Evolutionary conservation across 768 basidiomycete species (phyloP).

Genomic region (Mycena kentingensis): DNA sequence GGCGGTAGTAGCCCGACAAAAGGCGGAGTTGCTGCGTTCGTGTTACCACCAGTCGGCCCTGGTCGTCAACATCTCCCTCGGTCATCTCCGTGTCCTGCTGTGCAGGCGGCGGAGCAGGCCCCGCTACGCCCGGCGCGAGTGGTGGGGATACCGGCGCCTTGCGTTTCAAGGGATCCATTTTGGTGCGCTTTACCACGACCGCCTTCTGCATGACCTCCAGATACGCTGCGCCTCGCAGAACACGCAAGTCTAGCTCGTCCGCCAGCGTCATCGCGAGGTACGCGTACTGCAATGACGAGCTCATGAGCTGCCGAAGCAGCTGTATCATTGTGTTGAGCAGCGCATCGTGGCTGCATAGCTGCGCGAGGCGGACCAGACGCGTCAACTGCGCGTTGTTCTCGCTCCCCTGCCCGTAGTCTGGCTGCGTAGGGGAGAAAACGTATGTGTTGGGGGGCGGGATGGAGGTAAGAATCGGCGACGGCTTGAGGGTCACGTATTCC

Average conservation of each 20-base stretch:
- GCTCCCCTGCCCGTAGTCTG: constrained; percentile 19
- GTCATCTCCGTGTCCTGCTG: constrained; percentile 4
- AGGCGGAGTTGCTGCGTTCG: constrained; percentile 64
- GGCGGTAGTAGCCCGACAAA: constrained; percentile 69
- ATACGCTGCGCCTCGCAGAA: constrained; percentile 66
- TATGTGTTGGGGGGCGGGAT: constrained; percentile 41
- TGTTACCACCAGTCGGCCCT: constrained; percentile 54
- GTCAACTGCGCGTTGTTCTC: constrained; percentile 52
- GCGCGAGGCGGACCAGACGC: constrained; percentile 66
- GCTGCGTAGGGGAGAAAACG: constrained; percentile 29
- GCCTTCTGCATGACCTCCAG: constrained; percentile 73
- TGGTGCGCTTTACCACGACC: constrained; percentile 41
- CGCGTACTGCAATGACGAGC: constrained; percentile 62
- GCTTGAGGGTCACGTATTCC: constrained; percentile 61
- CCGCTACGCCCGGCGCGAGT: constrained; percentile 12
- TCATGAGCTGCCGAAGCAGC: constrained; percentile 63
- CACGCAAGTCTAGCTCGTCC: constrained; percentile 65
- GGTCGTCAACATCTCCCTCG: constrained; percentile 41
- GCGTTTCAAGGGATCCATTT: constrained; percentile 31
- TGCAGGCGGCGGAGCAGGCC: constrained; percentile 1
- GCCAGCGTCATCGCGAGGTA: constrained; percentile 74
- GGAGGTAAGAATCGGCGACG: constrained; percentile 50
- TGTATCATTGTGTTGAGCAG: constrained; percentile 62
- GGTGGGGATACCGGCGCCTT: constrained; percentile 17
- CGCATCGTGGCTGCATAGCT: constrained; percentile 62